phyloP scores from a whole-genome alignment of 2,329 filamentous ascomycete species.

The Pestalotiopsis sp. region DNA sequence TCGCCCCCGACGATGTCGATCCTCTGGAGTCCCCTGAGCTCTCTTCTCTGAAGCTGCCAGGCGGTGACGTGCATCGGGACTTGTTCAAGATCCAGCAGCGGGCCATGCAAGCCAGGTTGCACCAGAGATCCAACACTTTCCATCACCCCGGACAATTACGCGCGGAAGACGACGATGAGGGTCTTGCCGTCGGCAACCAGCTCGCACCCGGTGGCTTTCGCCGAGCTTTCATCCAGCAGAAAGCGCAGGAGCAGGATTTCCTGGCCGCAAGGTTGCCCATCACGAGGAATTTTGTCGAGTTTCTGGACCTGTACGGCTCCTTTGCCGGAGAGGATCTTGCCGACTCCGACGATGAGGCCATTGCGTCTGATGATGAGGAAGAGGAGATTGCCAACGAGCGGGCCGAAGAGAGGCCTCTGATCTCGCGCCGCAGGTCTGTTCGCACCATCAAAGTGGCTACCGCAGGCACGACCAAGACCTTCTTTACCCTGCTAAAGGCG shows the following conservation, averaged over 20 bases:
- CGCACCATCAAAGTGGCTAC: slow-evolving; percentile 55
- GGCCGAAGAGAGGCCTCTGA: slow-evolving; percentile 62
- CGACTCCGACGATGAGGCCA: slow-evolving; percentile 63
- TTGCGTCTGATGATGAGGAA: slow-evolving; percentile 54
- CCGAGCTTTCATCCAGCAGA: slow-evolving; percentile 45
- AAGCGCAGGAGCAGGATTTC: slow-evolving; percentile 34
- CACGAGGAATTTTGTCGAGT: slow-evolving; percentile 73
- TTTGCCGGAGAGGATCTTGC: slow-evolving; percentile 75
- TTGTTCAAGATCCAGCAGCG: slow-evolving; percentile 74
- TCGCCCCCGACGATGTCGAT: slow-evolving; percentile 21
- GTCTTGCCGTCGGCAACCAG: slow-evolving; percentile 33
- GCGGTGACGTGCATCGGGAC: slow-evolving; percentile 78
- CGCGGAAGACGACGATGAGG: slow-evolving; percentile 28
- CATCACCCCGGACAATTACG: slow-evolving; percentile 59
- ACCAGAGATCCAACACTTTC: slow-evolving; percentile 67
- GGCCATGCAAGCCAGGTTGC: slow-evolving; percentile 49
- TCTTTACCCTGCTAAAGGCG: slow-evolving; percentile 78
- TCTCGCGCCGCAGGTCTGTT: slow-evolving; percentile 58
- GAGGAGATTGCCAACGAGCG: slow-evolving; percentile 40
- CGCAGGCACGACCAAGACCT: slow-evolving; percentile 71
- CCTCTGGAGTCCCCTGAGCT: slow-evolving; percentile 41
- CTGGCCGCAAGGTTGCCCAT: slow-evolving; percentile 55
- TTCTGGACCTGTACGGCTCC: slow-evolving; percentile 74
- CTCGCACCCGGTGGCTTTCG: slow-evolving; percentile 52
- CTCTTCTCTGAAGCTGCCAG: slow-evolving; percentile 73